Evolutionary conservation across 495 filamentous ascomycete species (phyloP).

Genomic region (Hypoxylon lienhwacheense): DNA sequence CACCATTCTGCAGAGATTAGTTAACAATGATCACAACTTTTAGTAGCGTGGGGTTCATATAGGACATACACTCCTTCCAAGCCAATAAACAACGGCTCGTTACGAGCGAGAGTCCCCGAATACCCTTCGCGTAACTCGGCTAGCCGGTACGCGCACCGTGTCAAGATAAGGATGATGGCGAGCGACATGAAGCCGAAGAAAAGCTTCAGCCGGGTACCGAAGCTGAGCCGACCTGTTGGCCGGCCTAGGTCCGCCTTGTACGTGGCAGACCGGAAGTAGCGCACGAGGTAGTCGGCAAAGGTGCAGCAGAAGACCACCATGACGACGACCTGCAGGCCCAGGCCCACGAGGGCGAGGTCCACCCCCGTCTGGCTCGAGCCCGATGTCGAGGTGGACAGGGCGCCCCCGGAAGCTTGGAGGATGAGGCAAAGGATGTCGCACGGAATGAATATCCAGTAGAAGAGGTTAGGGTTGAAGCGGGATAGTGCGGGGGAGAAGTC

Average conservation of each 20-base stretch:
- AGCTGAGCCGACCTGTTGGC: constrained; percentile 1
- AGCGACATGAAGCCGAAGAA: constrained; percentile 50
- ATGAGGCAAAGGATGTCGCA: constrained; percentile 54
- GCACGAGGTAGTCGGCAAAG: constrained; percentile 48
- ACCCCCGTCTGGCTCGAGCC: constrained; percentile 39
- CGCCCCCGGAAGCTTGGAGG: constrained; percentile 53
- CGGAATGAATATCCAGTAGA: constrained; percentile 57
- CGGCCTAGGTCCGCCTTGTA: constrained; percentile 26
- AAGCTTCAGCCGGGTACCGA: constrained; percentile 38
- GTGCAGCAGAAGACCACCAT: constrained; percentile 48
- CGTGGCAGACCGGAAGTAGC: constrained; percentile 1
- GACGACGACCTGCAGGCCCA: constrained; percentile 50
- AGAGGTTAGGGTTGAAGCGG: constrained; percentile 55
- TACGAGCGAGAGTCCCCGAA: constrained; percentile 43
- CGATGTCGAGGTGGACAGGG: constrained; percentile 4
- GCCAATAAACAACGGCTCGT: constrained; percentile 52
- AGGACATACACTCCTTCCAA: constrained; percentile 41
- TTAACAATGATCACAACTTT: neutral
- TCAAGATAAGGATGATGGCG: constrained; percentile 50
- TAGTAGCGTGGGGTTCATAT: neutral
- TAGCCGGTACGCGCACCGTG: constrained; percentile 53
- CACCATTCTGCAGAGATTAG: neutral
- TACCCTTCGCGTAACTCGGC: constrained; percentile 55
- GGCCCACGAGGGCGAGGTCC: constrained; percentile 54
- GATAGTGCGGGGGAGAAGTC: constrained; percentile 43